Conservation (phyloP, 306 rosid species). For the Cicer chorassanicum region DNA sequence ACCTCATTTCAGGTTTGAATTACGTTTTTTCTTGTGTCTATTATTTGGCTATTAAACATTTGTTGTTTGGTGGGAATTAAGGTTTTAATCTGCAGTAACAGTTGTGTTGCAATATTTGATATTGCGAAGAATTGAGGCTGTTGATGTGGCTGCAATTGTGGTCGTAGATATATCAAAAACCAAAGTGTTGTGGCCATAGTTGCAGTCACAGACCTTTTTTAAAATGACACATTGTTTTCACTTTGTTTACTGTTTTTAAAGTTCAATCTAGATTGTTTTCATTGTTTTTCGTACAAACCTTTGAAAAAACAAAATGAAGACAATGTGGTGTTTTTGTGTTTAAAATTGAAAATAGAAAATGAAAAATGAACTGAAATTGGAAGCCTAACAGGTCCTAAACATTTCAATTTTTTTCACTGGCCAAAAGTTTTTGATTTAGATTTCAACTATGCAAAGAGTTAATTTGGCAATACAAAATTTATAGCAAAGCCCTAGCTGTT, state of each 20-base stretch:
- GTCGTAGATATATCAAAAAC: background rate
- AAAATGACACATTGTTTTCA: background rate
- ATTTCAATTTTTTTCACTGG: background rate
- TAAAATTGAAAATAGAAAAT: background rate
- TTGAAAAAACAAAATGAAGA: background rate
- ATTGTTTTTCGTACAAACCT: background rate
- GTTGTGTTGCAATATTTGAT: background rate
- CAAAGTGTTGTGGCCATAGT: background rate
- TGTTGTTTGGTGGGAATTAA: conserved; percentile 12
- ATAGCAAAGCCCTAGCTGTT: background rate
- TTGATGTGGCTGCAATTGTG: background rate
- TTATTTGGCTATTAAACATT: background rate
- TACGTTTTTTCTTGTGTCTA: background rate
- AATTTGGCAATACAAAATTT: background rate
- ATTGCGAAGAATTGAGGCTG: background rate
- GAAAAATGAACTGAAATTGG: background rate
- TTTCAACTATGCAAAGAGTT: background rate
- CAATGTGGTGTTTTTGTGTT: background rate
- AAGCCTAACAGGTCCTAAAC: background rate
- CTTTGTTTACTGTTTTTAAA: background rate
- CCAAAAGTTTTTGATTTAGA: background rate
- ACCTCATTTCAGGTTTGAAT: conserved; percentile 73
- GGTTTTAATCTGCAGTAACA: background rate
- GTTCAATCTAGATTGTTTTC: background rate
- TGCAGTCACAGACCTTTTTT: background rate